Percentiles rank a stretch among this genome's conserved stretches.
These are phyloP conservation scores for Scenedesmus sp. DNA, from an alignment of 163 green algal genomes.

Conservation along the genomic window DNA sequence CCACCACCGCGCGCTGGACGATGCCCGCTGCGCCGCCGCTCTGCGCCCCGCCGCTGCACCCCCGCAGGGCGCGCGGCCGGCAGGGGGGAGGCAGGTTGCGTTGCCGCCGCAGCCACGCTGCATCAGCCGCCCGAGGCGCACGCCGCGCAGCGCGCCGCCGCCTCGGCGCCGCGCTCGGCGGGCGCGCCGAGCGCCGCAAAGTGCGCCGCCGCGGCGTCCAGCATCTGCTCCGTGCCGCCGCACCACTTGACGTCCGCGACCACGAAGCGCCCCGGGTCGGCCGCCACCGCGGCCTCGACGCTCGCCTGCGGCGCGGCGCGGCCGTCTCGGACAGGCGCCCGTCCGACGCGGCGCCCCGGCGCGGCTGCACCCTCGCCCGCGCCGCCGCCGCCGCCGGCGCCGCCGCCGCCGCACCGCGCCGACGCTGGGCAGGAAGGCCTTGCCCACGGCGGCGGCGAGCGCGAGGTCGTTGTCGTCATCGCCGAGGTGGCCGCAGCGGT, in stretches of 20 bases:
- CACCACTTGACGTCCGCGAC: constrained; percentile 56
- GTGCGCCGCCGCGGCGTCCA: constrained; percentile 56
- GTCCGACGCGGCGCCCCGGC: background rate
- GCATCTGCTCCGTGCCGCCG: constrained; percentile 74
- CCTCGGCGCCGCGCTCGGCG: background rate
- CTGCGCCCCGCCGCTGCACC: background rate
- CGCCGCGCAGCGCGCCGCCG: too few species aligned
- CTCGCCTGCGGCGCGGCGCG: constrained; percentile 56
- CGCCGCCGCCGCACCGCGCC: constrained; percentile 54
- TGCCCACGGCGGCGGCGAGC: constrained; percentile 71
- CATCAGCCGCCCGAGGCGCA: too few species aligned
- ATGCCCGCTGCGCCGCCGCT: background rate
- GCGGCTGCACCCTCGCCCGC: background rate
- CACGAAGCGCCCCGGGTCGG: constrained; percentile 71
- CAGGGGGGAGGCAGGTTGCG: too few species aligned
- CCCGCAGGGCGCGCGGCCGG: too few species aligned
- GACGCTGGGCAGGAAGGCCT: constrained; percentile 78
- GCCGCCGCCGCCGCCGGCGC: too few species aligned
- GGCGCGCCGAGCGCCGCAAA: constrained; percentile 27
- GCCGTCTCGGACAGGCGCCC: background rate
- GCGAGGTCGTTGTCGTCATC: constrained; percentile 92
- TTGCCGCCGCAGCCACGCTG: too few species aligned
- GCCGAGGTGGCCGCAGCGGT: constrained; percentile 66
- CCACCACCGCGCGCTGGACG: too few species aligned
- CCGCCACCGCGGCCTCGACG: constrained; percentile 58